These are phyloP conservation scores for Clitocybe nebularis DNA, from an alignment of 1,284 basidiomycete genomes.

Conservation along the genomic window DNA sequence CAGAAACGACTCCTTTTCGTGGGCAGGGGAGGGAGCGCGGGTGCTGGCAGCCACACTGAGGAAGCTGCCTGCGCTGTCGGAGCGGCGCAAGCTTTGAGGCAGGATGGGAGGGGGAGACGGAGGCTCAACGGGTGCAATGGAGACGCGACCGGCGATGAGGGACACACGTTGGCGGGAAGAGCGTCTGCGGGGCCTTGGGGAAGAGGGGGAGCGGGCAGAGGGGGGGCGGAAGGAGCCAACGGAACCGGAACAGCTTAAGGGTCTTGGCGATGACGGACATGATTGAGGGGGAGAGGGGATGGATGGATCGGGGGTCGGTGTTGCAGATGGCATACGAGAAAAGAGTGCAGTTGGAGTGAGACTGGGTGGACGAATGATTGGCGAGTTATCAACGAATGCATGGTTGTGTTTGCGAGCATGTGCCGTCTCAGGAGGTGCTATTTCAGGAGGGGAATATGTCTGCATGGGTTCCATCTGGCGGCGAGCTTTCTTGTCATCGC, in stretches of 20 bases:
- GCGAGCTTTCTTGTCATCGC: slow-evolving; percentile 23
- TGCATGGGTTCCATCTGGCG: slow-evolving; percentile 13
- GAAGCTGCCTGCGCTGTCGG: slow-evolving; percentile 56
- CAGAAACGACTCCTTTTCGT: slow-evolving; percentile 45
- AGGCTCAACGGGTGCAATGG: slow-evolving; percentile 67
- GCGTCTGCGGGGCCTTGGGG: slow-evolving; percentile 63
- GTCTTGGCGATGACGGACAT: slow-evolving; percentile 21
- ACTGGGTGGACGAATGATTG: slow-evolving; percentile 24
- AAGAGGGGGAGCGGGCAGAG: slow-evolving; percentile 33
- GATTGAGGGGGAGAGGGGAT: slow-evolving; percentile 22
- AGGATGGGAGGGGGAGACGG: slow-evolving; percentile 54
- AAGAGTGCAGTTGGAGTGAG: slow-evolving; percentile 20
- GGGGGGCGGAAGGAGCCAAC: slow-evolving; percentile 16
- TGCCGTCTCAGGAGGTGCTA: slow-evolving; percentile 15
- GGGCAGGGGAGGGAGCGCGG: slow-evolving; percentile 55
- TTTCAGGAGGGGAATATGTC: slow-evolving; percentile 14
- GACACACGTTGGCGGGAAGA: slow-evolving; percentile 81
- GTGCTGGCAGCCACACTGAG: slow-evolving; percentile 58
- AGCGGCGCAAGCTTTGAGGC: slow-evolving; percentile 59
- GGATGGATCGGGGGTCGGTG: slow-evolving; percentile 14
- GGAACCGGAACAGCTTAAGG: slow-evolving; percentile 20
- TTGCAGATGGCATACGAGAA: slow-evolving; percentile 20
- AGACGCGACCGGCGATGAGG: slow-evolving; percentile 73
- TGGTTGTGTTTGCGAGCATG: slow-evolving; percentile 33
- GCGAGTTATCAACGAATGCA: slow-evolving; percentile 27